Evolutionary conservation across 768 basidiomycete genomes (phyloP), one percentile per base, ranked within the genome.

Genomic region (Chiua virens): DNA sequence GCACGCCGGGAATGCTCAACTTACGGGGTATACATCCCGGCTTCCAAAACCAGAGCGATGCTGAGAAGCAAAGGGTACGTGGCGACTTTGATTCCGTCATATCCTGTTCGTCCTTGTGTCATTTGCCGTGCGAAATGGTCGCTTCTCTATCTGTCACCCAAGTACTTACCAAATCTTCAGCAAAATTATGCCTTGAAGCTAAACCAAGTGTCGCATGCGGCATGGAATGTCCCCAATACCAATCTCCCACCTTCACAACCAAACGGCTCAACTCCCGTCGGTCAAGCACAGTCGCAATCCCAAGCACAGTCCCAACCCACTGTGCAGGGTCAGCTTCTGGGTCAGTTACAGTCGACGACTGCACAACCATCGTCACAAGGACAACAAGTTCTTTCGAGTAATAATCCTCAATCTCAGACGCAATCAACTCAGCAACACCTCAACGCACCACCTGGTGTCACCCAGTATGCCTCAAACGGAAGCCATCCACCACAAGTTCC

Each of bases 41-140:
- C 74, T 68, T 83, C 50, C 80, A 82, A 65, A 74, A 71, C 48
- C 79, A 81, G 51, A 72, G 77, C 18, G 88, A 90, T 49, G 72
- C 78, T 17, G 88, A 89, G 61, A 89, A 89, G 45, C 66, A 67
- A 62, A 78, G 87, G 76, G 86, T 87, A 71, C 71, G 85, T 79
- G 3, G 3, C 14, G 6, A 2, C 37, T 10, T 50, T 21, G 17
- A 10, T 32, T 20, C 20, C 45, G 2, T 34, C 15, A 45, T 27
- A 43, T 39, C 30, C 10, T 32, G 21, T 47, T 30, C n/a, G 14
- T 46, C 35, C 57, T 39, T 20, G 45, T 50, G 11, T 42, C 49
- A 20, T 37, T 40, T 11, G 25, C 9, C 45, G 21, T 39, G 35
- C 44, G 18, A 21, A 34, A 32, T 11, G 23, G 13, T 28, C n/a